Percentiles rank a stretch among this genome's conserved stretches.
phyloP scores from a whole-genome alignment of 306 rosid genomes.

The Cyclanthera cordifolia region DNA sequence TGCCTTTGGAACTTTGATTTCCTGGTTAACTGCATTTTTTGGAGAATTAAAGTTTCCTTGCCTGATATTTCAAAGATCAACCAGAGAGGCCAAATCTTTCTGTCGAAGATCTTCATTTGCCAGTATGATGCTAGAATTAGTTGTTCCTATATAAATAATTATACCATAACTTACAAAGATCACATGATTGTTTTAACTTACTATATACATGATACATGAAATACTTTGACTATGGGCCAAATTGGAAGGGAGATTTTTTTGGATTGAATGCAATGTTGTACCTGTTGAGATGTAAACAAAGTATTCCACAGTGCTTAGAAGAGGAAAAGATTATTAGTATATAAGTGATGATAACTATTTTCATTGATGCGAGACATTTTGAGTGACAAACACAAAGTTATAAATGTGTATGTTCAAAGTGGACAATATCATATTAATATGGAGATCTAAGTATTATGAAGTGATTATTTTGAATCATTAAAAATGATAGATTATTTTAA shows the following conservation, averaged over 20 bases:
- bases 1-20: conserved; percentile 17
- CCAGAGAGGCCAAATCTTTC: conserved; percentile 38
- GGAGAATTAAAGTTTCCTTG: conserved; percentile 22
- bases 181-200: background rate
- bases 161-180: background rate
- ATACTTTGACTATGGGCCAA: background rate
- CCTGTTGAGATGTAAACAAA: too few relatives aligned
- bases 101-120: conserved; percentile 20
- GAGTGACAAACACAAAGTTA: too few relatives aligned
- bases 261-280: conserved; percentile 39
- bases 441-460: too few relatives aligned
- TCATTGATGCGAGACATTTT: too few relatives aligned
- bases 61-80: conserved; percentile 34
- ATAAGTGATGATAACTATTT: too few relatives aligned
- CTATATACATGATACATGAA: background rate
- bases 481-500: too few relatives aligned
- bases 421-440: too few relatives aligned
- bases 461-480: too few relatives aligned
- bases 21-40: conserved; percentile 4
- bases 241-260: background rate
- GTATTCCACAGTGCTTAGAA: too few relatives aligned
- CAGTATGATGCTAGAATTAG: conserved; percentile 11
- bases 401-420: too few relatives aligned
- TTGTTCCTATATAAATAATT: background rate
- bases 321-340: too few relatives aligned